These are phyloP conservation scores for Tetradesmus obliquus DNA, from an alignment of 139 green algal species.

Conservation along the genomic window DNA sequence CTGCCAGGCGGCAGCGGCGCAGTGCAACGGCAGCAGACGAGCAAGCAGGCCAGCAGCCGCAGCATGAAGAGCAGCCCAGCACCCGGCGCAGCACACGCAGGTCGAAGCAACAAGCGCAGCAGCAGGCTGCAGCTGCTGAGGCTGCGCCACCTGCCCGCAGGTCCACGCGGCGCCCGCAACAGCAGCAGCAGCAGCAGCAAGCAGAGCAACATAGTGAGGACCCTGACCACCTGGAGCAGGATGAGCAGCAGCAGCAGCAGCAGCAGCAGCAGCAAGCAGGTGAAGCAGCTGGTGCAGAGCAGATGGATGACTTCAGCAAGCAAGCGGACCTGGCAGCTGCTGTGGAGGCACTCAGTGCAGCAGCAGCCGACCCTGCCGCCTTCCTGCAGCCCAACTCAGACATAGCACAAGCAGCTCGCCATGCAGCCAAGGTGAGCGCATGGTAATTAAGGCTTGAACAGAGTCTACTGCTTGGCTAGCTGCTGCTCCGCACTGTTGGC, in stretches of 20 bases:
- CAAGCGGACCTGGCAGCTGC: constrained; percentile 36
- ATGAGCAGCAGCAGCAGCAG: constrained; percentile 12
- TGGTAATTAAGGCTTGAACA: not conserved
- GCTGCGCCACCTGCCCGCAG: not conserved
- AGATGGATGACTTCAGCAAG: constrained; percentile 62
- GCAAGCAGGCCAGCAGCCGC: not conserved
- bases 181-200: constrained; percentile 8
- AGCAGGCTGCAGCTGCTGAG: constrained; percentile 4
- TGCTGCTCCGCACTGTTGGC: too few relatives aligned
- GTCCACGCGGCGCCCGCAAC: not conserved
- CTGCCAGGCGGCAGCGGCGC: not conserved
- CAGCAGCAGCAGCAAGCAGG: constrained; percentile 1
- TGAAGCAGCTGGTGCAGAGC: constrained; percentile 1
- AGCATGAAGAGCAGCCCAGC: not conserved
- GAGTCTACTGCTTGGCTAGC: not conserved
- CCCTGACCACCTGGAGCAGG: not conserved
- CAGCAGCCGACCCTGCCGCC: constrained; percentile 56
- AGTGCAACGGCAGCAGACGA: not conserved
- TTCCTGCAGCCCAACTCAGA: constrained; percentile 72
- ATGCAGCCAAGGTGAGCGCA: constrained; percentile 65
- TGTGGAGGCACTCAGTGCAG: constrained; percentile 50
- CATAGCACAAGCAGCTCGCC: constrained; percentile 61
- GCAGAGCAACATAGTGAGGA: not conserved
- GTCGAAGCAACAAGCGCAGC: not conserved
- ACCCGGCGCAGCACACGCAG: not conserved